Conservation (phyloP, 176 grass and related monocot species). For the Ensete ventricosum region DNA sequence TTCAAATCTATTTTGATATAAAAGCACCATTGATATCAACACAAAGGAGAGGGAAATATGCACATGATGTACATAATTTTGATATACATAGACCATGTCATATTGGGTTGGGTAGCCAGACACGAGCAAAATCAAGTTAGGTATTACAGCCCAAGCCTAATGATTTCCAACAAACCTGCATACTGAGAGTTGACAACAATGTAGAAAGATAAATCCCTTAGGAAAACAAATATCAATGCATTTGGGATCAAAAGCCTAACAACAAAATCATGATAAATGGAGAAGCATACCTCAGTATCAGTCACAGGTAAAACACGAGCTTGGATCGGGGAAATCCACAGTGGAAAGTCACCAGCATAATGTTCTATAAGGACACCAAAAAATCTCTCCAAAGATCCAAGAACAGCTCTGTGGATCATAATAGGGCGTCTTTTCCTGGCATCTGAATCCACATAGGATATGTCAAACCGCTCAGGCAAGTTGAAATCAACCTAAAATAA, state of each 20-base stretch:
- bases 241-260: not conserved
- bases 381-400: constrained; percentile 87
- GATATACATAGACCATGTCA: no score
- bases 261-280: constrained; percentile 15
- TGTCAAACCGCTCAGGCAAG: constrained; percentile 78
- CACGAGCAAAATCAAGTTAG: no score
- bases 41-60: no score
- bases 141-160: no score
- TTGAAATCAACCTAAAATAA: constrained; percentile 81
- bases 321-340: constrained; percentile 91
- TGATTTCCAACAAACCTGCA: no score
- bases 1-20: no score
- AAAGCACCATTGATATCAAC: no score
- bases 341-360: constrained; percentile 94
- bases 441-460: constrained; percentile 82
- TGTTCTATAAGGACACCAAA: constrained; percentile 92
- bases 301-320: constrained; percentile 79
- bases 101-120: no score
- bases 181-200: no score
- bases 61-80: not conserved
- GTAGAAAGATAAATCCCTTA: not conserved
- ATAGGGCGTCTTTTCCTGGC: constrained; percentile 71
- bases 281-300: constrained; percentile 56
- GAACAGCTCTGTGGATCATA: constrained; percentile 92
- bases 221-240: not conserved